Evolutionary conservation across 164 flowering plant species (phyloP), one percentile per base, ranked within the genome.

Genomic region (Stephania cephalantha): DNA sequence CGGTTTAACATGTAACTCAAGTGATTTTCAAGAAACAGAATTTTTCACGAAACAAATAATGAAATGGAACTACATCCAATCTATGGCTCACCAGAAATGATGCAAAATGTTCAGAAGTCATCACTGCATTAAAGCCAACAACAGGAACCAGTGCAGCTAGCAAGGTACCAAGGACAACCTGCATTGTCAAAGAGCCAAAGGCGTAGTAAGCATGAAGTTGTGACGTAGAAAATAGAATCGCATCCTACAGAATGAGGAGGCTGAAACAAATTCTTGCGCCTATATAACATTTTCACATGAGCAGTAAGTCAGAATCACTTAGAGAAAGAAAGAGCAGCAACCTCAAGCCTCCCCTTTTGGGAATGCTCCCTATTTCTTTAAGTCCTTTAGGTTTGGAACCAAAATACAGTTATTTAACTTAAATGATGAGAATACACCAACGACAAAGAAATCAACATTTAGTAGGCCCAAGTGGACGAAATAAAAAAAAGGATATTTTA

Each of bases 101-200:
- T 10, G 94, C 99, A 90, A 96, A 96, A 87, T 96, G 98, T 76
- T 96, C 99, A 2, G 99, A 96, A 74, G 99, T 96, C 95, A 96
- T 86, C 73, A 96, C 97, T 29, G 99, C 99, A 86, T 96, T 96
- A 74, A 96, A 96, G 48, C 99, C 99, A 75, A 96, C 99, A 71
- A 96, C 97, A 78, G 99, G 99, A 68, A 96, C 99, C 86, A 96
- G 81, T 30, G 99, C 81, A 44, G 99, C 98, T 58, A 94, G 81
- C 78, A 96, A 77, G 72, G 99, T 96, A 45, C 98, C 98, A 76
- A 96, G 74, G 67, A 96, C 89, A 81, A 96, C 92, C 99, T 96
- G 90, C 84, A 85, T 20, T 42, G 10, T 18, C 20, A 46, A 0
- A 58, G 65, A 58, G n/a, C 22, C 65, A 58, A 58, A 58, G 64